phyloP scores from a whole-genome alignment of 2,329 filamentous ascomycete genomes.

The Lecanoromycetidae sp. region DNA sequence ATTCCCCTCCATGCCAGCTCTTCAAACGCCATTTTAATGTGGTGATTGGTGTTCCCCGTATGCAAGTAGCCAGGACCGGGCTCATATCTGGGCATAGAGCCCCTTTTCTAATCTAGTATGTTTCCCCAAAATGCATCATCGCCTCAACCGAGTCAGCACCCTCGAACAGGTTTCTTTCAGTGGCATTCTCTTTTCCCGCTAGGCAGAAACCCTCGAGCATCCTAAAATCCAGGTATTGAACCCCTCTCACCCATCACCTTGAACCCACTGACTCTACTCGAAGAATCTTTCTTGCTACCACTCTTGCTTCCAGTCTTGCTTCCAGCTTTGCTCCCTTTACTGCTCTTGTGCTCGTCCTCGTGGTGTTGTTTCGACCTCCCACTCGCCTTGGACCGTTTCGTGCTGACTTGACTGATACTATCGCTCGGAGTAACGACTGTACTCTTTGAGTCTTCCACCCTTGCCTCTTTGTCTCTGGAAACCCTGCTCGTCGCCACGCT shows the following conservation, averaged over 20 bases:
- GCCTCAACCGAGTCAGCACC: no score
- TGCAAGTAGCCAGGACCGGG: no score
- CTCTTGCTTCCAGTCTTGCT: neutral
- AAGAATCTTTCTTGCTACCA: neutral
- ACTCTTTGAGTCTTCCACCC: neutral
- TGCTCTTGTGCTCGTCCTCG: no score
- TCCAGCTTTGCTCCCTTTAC: neutral
- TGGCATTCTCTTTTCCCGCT: no score
- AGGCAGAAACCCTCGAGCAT: neutral
- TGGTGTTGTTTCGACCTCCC: conserved; percentile 4
- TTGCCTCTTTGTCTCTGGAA: neutral
- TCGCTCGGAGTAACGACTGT: conserved; percentile 13
- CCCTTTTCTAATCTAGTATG: no score
- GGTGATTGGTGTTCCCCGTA: no score
- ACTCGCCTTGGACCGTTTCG: conserved; percentile 10
- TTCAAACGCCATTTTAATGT: no score
- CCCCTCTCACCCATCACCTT: neutral
- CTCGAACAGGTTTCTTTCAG: no score
- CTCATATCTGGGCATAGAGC: no score
- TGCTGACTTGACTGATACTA: conserved; percentile 17
- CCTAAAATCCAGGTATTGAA: neutral
- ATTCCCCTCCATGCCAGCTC: no score
- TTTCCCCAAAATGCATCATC: no score
- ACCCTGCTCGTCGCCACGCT: conserved; percentile 8
- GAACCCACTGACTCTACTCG: neutral